Conservation (phyloP, 306 rosid species). For the Cotoneaster glaucophyllus region DNA sequence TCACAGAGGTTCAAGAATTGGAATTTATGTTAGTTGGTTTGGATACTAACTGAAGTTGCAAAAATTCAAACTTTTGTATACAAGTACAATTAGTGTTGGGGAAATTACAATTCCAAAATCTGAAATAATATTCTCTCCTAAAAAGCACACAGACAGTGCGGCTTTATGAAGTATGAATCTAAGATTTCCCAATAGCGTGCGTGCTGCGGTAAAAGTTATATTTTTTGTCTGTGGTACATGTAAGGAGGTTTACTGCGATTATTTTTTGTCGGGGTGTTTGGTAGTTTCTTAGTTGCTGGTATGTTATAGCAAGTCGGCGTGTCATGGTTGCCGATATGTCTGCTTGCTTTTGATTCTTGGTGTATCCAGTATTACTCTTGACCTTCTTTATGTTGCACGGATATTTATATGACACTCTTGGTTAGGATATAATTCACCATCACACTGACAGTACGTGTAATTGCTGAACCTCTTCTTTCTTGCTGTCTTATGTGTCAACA, state of each 20-base stretch:
- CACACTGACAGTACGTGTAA: neutral
- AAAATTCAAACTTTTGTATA: neutral
- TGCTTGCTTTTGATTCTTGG: neutral
- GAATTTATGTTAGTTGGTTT: neutral
- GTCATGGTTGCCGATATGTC: neutral
- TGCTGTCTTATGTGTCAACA: conserved; percentile 36
- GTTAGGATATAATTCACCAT: neutral
- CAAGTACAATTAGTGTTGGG: neutral
- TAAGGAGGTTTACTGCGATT: neutral
- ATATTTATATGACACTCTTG: neutral
- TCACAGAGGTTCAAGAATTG: neutral
- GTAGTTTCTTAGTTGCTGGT: neutral
- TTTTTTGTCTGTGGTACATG: neutral
- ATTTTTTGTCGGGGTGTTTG: neutral
- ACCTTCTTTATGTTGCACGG: neutral
- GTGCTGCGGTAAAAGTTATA: neutral
- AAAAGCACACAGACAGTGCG: too few relatives aligned
- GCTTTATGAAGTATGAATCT: neutral
- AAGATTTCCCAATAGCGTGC: neutral
- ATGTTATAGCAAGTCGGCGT: neutral
- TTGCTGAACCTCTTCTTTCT: conserved; percentile 29
- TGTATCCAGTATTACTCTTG: neutral
- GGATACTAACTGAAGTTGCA: neutral
- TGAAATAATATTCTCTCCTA: neutral
- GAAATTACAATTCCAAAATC: too few relatives aligned